phyloP scores from a whole-genome alignment of 1,139 yeast genomes.

The Yamadazyma pseudoaaseri region DNA sequence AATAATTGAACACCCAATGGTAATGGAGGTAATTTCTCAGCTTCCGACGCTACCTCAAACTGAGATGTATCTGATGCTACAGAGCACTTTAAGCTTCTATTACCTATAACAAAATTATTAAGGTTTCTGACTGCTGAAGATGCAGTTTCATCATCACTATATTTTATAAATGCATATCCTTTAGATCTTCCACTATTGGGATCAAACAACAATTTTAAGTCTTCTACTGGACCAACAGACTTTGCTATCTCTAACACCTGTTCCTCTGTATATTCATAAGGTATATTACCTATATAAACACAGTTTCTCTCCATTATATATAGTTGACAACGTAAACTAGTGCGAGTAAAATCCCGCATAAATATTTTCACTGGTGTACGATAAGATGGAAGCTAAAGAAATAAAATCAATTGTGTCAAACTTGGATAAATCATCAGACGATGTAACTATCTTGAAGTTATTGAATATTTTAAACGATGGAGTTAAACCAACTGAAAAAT shows the following conservation, averaged over 20 bases:
- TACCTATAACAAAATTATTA: slow-evolving; percentile 76
- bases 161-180: slow-evolving; percentile 88
- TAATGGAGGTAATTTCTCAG: slow-evolving; percentile 38
- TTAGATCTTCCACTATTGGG: slow-evolving; percentile 87
- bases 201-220: slow-evolving; percentile 76
- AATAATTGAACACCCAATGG: slow-evolving; percentile 54
- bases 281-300: slow-evolving; percentile 38
- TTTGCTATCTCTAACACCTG: slow-evolving; percentile 78
- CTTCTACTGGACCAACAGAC: slow-evolving; percentile 84
- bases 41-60: slow-evolving; percentile 16
- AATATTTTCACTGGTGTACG: not conserved
- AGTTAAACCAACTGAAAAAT: slow-evolving; percentile 79
- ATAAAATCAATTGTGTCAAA: slow-evolving; percentile 66
- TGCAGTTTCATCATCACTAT: slow-evolving; percentile 75
- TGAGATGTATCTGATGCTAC: slow-evolving; percentile 49
- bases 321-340: no score
- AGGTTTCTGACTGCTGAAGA: slow-evolving; percentile 88
- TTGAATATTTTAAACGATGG: slow-evolving; percentile 67
- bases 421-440: slow-evolving; percentile 73
- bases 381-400: slow-evolving; percentile 67
- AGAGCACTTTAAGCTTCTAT: slow-evolving; percentile 70
- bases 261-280: slow-evolving; percentile 70
- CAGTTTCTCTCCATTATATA: slow-evolving; percentile 16
- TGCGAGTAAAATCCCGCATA: not conserved
- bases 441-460: slow-evolving; percentile 64